These are phyloP conservation scores for Globisporangium mamillatum DNA, from an alignment of 352 stramenopile species.

Conservation along the genomic window DNA sequence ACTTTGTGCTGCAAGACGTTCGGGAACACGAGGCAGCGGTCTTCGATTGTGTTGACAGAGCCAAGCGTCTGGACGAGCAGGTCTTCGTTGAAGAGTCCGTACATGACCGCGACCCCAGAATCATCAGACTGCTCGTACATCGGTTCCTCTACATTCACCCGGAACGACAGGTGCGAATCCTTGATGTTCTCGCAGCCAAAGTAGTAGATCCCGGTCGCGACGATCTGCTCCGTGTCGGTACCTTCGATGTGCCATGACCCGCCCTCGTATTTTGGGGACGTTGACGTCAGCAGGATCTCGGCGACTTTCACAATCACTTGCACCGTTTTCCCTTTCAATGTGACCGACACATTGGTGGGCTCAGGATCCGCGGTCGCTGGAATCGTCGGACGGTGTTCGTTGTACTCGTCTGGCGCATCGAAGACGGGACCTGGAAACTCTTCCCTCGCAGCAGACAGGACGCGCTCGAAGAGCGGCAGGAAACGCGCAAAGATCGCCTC, in stretches of 20 bases:
- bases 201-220: constrained; percentile 51
- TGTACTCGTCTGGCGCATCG: constrained; percentile 6
- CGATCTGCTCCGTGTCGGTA: constrained; percentile 36
- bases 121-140: constrained; percentile 32
- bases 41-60: constrained; percentile 20
- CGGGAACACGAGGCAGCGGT: constrained; percentile 36
- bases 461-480: constrained; percentile 38
- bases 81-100: constrained; percentile 22
- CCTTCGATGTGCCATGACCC: constrained; percentile 54
- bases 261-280: constrained; percentile 34
- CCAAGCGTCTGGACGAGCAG: constrained; percentile 28
- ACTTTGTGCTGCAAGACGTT: constrained; percentile 48
- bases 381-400: constrained; percentile 14
- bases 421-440: neutral
- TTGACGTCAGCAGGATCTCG: constrained; percentile 42
- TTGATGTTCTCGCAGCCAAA: constrained; percentile 48
- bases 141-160: constrained; percentile 25
- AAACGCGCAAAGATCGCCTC: constrained; percentile 32
- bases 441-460: constrained; percentile 10
- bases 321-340: constrained; percentile 22
- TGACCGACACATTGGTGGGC: neutral
- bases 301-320: constrained; percentile 56
- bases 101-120: constrained; percentile 26
- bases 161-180: constrained; percentile 37
- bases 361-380: constrained; percentile 2